phyloP scores from a whole-genome alignment of 2,329 filamentous ascomycete genomes.

The Madurella fahalii region DNA sequence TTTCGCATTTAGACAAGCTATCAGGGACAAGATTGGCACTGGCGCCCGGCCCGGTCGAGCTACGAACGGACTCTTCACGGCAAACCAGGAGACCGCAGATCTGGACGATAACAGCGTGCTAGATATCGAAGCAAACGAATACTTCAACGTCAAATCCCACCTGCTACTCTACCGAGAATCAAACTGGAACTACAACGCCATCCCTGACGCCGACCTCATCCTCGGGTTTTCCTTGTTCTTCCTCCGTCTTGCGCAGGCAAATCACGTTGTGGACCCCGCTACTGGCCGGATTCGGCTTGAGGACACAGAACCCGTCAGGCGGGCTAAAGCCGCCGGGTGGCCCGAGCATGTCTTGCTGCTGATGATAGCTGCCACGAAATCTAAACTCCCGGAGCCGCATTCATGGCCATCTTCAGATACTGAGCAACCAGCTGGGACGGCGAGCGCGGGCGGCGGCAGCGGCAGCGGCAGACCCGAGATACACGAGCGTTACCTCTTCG shows the following conservation, averaged over 20 bases:
- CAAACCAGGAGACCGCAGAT: too few relatives aligned
- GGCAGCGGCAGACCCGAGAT: constrained; percentile 6
- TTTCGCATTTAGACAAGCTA: too few relatives aligned
- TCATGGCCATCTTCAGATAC: too few relatives aligned
- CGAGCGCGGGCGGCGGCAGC: too few relatives aligned
- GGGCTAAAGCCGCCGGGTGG: background rate
- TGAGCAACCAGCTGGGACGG: too few relatives aligned
- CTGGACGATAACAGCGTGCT: constrained; percentile 7
- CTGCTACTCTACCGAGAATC: constrained; percentile 30
- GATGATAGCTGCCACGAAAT: too few relatives aligned
- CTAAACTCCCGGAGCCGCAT: too few relatives aligned
- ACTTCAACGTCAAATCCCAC: constrained; percentile 35
- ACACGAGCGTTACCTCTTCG: constrained; percentile 26
- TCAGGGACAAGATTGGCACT: too few relatives aligned
- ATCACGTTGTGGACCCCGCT: constrained; percentile 24
- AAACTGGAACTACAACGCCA: constrained; percentile 34
- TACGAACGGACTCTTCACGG: too few relatives aligned
- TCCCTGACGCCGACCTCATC: constrained; percentile 34
- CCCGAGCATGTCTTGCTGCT: background rate
- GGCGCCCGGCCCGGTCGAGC: too few relatives aligned
- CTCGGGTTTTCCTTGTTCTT: constrained; percentile 26
- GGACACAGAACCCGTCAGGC: constrained; percentile 29
- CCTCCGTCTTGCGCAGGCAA: constrained; percentile 30
- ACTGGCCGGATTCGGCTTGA: constrained; percentile 29
- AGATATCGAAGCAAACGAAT: constrained; percentile 19